phyloP scores from a whole-genome alignment of 495 filamentous ascomycete genomes.

The Oleoguttula mirabilis region DNA sequence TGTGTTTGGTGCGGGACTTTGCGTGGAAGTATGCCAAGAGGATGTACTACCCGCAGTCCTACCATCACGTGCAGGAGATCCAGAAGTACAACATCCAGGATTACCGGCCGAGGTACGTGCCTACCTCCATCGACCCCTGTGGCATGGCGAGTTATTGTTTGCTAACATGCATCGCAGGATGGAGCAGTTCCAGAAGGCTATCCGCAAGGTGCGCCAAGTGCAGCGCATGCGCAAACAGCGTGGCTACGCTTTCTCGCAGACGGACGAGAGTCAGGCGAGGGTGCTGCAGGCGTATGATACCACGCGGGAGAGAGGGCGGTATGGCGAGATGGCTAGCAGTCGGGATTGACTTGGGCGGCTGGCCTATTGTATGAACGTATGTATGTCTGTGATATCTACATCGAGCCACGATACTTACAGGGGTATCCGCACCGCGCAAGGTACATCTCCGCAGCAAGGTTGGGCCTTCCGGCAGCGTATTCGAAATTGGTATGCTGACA shows the following conservation, averaged over 20 bases:
- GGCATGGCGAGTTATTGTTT: too few relatives aligned
- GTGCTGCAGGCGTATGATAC: slow-evolving; percentile 97
- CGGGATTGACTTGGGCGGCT: too few relatives aligned
- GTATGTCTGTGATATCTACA: too few relatives aligned
- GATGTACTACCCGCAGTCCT: slow-evolving; percentile 91
- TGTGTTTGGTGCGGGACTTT: slow-evolving; percentile 86
- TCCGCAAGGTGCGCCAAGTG: slow-evolving; percentile 94
- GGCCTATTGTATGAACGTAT: too few relatives aligned
- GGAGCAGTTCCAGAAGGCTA: slow-evolving; percentile 99
- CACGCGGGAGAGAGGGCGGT: slow-evolving; percentile 76
- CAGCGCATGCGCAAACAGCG: slow-evolving; percentile 99
- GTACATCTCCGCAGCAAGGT: too few relatives aligned
- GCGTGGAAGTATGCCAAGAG: slow-evolving; percentile 71
- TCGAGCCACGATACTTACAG: too few relatives aligned
- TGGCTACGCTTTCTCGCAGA: slow-evolving; percentile 95
- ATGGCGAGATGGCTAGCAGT: slow-evolving; percentile 85
- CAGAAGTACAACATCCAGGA: slow-evolving; percentile 99
- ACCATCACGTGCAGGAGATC: slow-evolving; percentile 98
- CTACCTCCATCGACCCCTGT: background rate
- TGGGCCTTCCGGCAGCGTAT: too few relatives aligned
- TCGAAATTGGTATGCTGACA: too few relatives aligned
- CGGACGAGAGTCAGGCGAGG: slow-evolving; percentile 86
- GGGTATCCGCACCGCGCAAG: too few relatives aligned
- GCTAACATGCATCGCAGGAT: slow-evolving; percentile 44
- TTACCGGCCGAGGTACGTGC: slow-evolving; percentile 70